Evolutionary conservation across 2,329 filamentous ascomycete species (phyloP).

Genomic region (Cordyceps cicadae): DNA sequence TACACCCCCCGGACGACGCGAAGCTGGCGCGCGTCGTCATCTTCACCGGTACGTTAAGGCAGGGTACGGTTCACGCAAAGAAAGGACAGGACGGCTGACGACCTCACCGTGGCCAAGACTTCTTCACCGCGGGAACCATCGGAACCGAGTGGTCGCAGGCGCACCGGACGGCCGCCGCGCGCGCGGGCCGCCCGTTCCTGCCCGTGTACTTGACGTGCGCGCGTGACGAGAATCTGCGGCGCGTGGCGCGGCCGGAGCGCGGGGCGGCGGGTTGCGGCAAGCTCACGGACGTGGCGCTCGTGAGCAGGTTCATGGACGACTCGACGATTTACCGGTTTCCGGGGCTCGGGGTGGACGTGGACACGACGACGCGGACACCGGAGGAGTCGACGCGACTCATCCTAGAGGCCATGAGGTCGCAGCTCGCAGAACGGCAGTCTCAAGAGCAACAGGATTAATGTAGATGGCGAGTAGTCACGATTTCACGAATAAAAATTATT

Average conservation of each 20-base stretch:
- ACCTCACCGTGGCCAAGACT: neutral
- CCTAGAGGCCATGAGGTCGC: conserved; percentile 7
- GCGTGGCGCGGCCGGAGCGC: conserved; percentile 12
- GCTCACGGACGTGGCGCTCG: conserved; percentile 16
- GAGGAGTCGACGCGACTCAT: conserved; percentile 16
- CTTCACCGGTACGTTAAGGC: conserved; percentile 20
- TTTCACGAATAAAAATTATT: neutral
- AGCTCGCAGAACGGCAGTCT: neutral
- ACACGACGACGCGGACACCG: conserved; percentile 20
- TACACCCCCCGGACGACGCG: conserved; percentile 13
- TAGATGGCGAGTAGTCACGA: neutral
- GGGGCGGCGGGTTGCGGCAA: conserved; percentile 14
- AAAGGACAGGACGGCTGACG: neutral
- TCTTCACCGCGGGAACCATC: conserved; percentile 7
- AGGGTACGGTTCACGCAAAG: no score
- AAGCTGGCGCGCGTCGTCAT: conserved; percentile 16
- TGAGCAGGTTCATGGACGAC: conserved; percentile 16
- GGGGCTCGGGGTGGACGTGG: conserved; percentile 16
- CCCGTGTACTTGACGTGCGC: conserved; percentile 22
- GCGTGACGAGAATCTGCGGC: conserved; percentile 20
- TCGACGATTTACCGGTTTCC: conserved; percentile 19
- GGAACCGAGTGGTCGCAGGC: conserved; percentile 13
- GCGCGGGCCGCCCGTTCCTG: conserved; percentile 18
- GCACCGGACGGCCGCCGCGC: conserved; percentile 17
- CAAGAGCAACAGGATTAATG: neutral